These are phyloP conservation scores for Luffa acutangula DNA, from an alignment of 306 rosid genomes.

Conservation along the genomic window DNA sequence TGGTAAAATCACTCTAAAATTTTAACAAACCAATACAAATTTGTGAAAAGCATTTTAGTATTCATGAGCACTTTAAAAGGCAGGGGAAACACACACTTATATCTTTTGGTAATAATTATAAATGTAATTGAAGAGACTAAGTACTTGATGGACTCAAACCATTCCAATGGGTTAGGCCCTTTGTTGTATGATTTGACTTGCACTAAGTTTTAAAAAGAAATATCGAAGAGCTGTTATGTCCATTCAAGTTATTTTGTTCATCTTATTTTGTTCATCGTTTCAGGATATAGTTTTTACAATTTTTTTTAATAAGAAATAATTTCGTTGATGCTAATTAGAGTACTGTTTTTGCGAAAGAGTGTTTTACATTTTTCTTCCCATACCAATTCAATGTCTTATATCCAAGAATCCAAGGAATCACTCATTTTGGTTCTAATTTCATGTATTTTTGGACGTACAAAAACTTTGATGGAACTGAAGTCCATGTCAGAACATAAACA, in stretches of 20 bases:
- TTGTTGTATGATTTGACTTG: neutral
- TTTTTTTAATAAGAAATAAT: no score
- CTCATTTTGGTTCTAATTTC: neutral
- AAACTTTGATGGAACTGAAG: neutral
- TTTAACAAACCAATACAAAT: neutral
- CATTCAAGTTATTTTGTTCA: neutral
- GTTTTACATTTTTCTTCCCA: neutral
- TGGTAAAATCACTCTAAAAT: neutral
- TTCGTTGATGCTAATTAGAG: neutral
- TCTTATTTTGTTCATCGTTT: no score
- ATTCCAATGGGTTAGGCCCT: neutral
- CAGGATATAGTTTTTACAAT: no score
- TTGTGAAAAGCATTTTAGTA: no score
- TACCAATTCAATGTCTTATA: neutral
- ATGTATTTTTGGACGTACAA: neutral
- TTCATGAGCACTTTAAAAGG: neutral
- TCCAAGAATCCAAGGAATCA: neutral
- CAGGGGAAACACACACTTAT: neutral
- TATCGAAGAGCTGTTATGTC: neutral
- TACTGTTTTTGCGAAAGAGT: neutral
- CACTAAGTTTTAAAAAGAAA: neutral
- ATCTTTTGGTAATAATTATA: no score
- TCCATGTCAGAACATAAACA: neutral
- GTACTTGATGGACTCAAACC: neutral
- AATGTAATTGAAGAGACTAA: neutral